These are phyloP conservation scores for Kurtzmaniella fragi DNA, from an alignment of 805 yeast genomes.

Conservation along the genomic window DNA sequence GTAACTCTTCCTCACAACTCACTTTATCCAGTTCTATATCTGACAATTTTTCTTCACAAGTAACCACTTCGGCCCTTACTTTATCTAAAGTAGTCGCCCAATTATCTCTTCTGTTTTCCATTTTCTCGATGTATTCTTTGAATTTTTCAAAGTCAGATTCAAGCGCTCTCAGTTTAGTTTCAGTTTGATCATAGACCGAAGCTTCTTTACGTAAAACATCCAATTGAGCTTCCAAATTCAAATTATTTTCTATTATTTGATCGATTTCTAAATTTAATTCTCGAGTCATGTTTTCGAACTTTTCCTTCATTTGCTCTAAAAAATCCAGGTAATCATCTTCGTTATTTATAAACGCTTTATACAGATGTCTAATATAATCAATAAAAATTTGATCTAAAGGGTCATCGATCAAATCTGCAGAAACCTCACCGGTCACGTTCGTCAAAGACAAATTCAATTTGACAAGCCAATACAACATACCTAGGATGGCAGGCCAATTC, in stretches of 20 bases:
- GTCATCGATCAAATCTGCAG: slow-evolving; percentile 35
- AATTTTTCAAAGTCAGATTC: slow-evolving; percentile 69
- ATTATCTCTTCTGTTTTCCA: slow-evolving; percentile 57
- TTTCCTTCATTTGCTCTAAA: slow-evolving; percentile 50
- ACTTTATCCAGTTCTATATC: slow-evolving; percentile 36
- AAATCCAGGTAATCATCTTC: slow-evolving; percentile 57
- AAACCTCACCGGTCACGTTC: slow-evolving; percentile 14
- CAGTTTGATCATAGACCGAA: slow-evolving; percentile 45
- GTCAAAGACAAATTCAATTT: slow-evolving; percentile 41
- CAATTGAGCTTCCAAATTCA: slow-evolving; percentile 32
- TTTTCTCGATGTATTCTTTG: slow-evolving; percentile 62
- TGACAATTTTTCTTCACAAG: slow-evolving; percentile 38
- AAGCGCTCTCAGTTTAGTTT: slow-evolving; percentile 55
- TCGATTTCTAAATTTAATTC: slow-evolving; percentile 45
- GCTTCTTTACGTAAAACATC: slow-evolving; percentile 40
- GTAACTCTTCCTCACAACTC: slow-evolving; percentile 38
- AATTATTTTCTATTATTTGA: slow-evolving; percentile 36
- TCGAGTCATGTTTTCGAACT: slow-evolving; percentile 47
- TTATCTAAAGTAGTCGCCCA: slow-evolving; percentile 61
- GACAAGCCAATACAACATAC: slow-evolving; percentile 79
- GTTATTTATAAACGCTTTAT: slow-evolving; percentile 59
- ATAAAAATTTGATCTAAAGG: slow-evolving; percentile 48
- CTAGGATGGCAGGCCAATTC: slow-evolving; percentile 79
- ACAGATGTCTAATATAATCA: slow-evolving; percentile 60
- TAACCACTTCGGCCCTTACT: slow-evolving; percentile 49